Percentiles rank a stretch among this genome's conserved stretches.
Conservation (phyloP, 495 filamentous ascomycete genomes). For the Neurospora pannonica region DNA sequence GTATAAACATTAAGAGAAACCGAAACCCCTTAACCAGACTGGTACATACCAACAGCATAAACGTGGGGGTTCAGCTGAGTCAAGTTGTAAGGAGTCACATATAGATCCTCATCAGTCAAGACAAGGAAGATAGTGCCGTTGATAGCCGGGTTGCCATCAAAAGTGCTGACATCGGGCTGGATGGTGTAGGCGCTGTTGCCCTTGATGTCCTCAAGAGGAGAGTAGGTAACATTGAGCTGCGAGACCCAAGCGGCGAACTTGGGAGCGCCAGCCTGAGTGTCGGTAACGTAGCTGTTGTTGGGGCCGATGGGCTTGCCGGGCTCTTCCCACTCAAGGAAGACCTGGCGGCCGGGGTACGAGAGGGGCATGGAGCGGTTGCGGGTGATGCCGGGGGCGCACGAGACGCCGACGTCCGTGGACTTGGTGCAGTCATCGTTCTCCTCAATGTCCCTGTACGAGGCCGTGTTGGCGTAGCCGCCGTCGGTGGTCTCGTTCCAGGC, state of each 20-base stretch:
- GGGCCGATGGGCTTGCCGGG: slow-evolving; percentile 65
- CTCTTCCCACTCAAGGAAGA: slow-evolving; percentile 62
- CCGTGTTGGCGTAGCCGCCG: slow-evolving; percentile 36
- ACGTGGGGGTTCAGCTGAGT: slow-evolving; percentile 67
- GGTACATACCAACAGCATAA: slow-evolving; percentile 64
- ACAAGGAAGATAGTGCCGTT: slow-evolving; percentile 77
- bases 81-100: slow-evolving; percentile 70
- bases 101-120: slow-evolving; percentile 59
- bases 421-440: slow-evolving; percentile 41
- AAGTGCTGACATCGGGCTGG: slow-evolving; percentile 59
- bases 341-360: slow-evolving; percentile 64
- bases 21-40: slow-evolving; percentile 56
- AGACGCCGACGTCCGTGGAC: slow-evolving; percentile 37
- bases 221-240: slow-evolving; percentile 84
- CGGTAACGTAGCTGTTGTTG: slow-evolving; percentile 72
- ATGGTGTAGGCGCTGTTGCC: slow-evolving; percentile 52
- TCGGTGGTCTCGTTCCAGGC: slow-evolving; percentile 44
- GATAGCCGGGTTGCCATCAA: slow-evolving; percentile 55
- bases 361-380: slow-evolving; percentile 59
- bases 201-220: slow-evolving; percentile 48
- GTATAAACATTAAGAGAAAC: background rate
- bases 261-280: slow-evolving; percentile 45
- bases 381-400: slow-evolving; percentile 54
- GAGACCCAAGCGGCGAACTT: slow-evolving; percentile 66
- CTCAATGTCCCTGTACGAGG: slow-evolving; percentile 27